Evolutionary conservation across 2,329 filamentous ascomycete genomes (phyloP).

Genomic region (Stagonosporopsis tanaceti): DNA sequence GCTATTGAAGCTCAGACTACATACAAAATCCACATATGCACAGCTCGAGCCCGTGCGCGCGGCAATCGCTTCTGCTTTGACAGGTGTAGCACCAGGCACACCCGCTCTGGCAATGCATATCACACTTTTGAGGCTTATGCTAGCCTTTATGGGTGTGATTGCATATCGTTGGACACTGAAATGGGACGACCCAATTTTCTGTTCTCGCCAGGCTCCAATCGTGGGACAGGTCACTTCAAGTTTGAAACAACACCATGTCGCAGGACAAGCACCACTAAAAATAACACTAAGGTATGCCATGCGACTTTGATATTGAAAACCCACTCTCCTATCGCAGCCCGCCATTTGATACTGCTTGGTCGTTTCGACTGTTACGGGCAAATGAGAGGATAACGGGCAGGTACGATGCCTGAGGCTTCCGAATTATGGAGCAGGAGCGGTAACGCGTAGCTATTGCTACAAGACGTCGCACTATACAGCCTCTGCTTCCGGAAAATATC

Average conservation of each 20-base stretch:
- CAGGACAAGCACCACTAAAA: slow-evolving; percentile 19
- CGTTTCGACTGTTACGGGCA: slow-evolving; percentile 14
- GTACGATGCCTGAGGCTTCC: slow-evolving; percentile 7
- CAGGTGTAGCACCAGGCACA: slow-evolving; percentile 3
- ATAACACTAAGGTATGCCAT: slow-evolving; percentile 27
- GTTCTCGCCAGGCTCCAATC: slow-evolving; percentile 13
- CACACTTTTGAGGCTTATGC: slow-evolving; percentile 1
- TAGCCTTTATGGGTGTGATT: not conserved
- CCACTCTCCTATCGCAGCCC: slow-evolving; percentile 17
- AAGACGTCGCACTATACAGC: slow-evolving; percentile 9
- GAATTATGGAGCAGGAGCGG: slow-evolving; percentile 15
- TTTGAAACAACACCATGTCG: slow-evolving; percentile 18
- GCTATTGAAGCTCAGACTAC: not conserved
- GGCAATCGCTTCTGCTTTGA: slow-evolving; percentile 5
- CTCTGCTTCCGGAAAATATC: not conserved
- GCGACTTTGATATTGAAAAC: slow-evolving; percentile 10
- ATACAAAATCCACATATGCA: not conserved
- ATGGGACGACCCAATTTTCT: slow-evolving; percentile 3
- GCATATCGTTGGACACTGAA: slow-evolving; percentile 12
- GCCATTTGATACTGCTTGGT: slow-evolving; percentile 8
- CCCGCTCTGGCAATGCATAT: slow-evolving; percentile 2
- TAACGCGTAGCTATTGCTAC: slow-evolving; percentile 11
- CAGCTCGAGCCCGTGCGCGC: not conserved
- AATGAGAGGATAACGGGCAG: slow-evolving; percentile 22
- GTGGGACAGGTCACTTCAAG: not conserved